Percentiles rank a stretch among this genome's conserved stretches.
Evolutionary conservation across 1,284 basidiomycete genomes (phyloP).

Genomic region (Gymnopus androsaceus): DNA sequence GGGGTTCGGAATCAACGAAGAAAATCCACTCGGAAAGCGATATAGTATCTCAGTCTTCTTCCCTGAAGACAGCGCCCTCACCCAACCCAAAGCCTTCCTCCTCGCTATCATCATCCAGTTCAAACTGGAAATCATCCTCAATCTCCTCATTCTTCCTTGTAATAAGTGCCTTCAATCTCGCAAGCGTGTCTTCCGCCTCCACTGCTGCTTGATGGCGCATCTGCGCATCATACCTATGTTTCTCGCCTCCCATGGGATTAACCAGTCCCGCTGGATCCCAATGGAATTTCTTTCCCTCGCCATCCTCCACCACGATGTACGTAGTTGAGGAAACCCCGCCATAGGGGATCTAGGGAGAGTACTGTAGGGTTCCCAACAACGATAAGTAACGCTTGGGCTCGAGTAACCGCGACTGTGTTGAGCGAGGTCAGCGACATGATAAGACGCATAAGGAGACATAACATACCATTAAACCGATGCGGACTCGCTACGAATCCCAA

Average conservation of each 20-base stretch:
- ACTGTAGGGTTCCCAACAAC: constrained; percentile 44
- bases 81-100: constrained; percentile 15
- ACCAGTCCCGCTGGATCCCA: constrained; percentile 34
- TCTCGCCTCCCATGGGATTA: background rate
- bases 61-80: constrained; percentile 16
- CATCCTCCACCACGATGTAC: constrained; percentile 39
- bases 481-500: constrained; percentile 48
- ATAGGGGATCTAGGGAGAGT: constrained; percentile 43
- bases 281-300: constrained; percentile 35
- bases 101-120: constrained; percentile 11
- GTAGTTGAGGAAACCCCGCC: constrained; percentile 44
- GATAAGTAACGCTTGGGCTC: constrained; percentile 44
- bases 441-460: background rate
- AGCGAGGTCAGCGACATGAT: constrained; percentile 1
- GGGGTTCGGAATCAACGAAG: no score
- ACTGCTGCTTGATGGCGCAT: constrained; percentile 7
- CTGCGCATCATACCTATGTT: background rate
- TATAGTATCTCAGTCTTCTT: constrained; percentile 18
- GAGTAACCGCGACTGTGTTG: constrained; percentile 42
- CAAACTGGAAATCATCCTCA: constrained; percentile 13
- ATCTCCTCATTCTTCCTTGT: constrained; percentile 17
- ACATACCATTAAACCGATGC: constrained; percentile 45
- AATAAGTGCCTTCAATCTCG: constrained; percentile 16
- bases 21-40: no score
- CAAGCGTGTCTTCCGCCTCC: constrained; percentile 14